Evolutionary conservation across 2,329 filamentous ascomycete species (phyloP).

Genomic region (Alternaria ethzedia): DNA sequence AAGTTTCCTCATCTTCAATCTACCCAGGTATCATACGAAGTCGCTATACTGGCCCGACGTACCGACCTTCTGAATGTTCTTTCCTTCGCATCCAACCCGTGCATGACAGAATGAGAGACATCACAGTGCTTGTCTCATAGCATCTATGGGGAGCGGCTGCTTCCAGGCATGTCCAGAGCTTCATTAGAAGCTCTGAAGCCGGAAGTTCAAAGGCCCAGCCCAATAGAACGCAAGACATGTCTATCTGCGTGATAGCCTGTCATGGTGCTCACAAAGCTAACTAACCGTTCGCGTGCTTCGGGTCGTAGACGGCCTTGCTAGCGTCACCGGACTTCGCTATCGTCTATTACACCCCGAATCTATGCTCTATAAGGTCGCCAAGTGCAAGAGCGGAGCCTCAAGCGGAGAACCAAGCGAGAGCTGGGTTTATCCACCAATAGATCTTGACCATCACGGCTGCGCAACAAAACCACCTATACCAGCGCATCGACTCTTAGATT

Average conservation of each 20-base stretch:
- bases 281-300: neutral
- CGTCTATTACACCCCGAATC: constrained; percentile 6
- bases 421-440: constrained; percentile 21
- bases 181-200: neutral
- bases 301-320: neutral
- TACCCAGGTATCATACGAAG: neutral
- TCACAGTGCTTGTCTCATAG: neutral
- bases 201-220: neutral
- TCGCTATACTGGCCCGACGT: neutral
- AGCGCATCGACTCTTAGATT: neutral
- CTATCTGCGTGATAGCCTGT: neutral
- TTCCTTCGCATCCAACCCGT: neutral
- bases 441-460: neutral
- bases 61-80: neutral
- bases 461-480: constrained; percentile 6
- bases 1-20: neutral
- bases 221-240: neutral
- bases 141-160: neutral
- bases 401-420: constrained; percentile 2
- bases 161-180: neutral
- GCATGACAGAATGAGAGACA: neutral
- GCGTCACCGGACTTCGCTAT: neutral
- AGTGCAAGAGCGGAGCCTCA: constrained; percentile 13
- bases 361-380: constrained; percentile 5
- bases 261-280: neutral